Evolutionary conservation across 352 stramenopile species (phyloP).

Genomic region (Hyphochytrium catenoides): DNA sequence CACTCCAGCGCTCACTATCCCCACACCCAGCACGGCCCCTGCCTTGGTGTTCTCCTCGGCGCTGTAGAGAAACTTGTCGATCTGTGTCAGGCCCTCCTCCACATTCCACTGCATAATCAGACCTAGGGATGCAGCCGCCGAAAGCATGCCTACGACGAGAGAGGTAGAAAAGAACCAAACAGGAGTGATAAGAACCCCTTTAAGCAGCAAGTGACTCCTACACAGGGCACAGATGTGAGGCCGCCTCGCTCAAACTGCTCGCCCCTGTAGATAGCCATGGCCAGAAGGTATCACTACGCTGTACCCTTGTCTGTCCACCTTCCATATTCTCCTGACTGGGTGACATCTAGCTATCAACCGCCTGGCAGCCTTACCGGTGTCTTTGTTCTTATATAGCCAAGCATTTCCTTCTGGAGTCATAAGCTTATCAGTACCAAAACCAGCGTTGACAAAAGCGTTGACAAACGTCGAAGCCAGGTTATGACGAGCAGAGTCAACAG

Average conservation of each 20-base stretch:
- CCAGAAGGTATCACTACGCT: no score
- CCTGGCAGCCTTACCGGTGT: no score
- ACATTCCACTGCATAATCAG: constrained; percentile 98
- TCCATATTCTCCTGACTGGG: no score
- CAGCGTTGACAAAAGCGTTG: constrained; percentile 97
- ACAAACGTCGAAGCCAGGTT: constrained; percentile 98
- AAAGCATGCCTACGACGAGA: no score
- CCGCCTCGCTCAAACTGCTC: no score
- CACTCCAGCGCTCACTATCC: constrained; percentile 75
- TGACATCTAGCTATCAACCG: no score
- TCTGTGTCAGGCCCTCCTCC: constrained; percentile 94
- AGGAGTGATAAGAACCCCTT: no score
- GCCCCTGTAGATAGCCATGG: no score
- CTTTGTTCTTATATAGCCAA: constrained; percentile 99
- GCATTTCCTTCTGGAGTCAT: constrained; percentile 77
- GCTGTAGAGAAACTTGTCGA: constrained; percentile 98
- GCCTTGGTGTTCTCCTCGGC: constrained; percentile 95
- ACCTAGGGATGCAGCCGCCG: constrained; percentile 85
- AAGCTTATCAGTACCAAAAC: constrained; percentile 90
- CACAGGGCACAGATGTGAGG: no score
- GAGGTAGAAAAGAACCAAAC: no score
- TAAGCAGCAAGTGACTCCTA: no score
- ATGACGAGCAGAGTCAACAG: constrained; percentile 83
- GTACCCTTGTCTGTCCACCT: no score
- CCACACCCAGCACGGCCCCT: constrained; percentile 87